Base-by-base conservation (phyloP, 257 asterid species). In the Jaltomata sinuosa region DNA sequence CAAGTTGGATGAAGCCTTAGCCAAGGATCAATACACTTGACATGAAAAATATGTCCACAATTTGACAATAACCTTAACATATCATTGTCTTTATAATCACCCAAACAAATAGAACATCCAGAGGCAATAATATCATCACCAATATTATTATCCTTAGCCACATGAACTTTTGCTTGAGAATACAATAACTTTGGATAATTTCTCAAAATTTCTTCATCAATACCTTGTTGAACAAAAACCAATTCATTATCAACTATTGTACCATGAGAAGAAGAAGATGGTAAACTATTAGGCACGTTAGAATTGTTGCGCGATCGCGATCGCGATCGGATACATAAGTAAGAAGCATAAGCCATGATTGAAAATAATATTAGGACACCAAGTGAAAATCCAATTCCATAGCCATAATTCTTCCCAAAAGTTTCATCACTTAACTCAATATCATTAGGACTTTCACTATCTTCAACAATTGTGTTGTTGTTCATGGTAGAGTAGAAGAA, bases 21-120 rank as follows among this genome's bases (percentile, higher is more conserved):
- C 89, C 89, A 87, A 18, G 88, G 83, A 5, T 85, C 86, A 65
- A 87, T 79, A 65, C 90, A 87, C 8, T 79, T 59, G 22, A 79
- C 79, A 69, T 87, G 90, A 40, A 83, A 87, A 15, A 85, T 29
- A 68, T 87, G 89, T 2, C 86, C 87, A 78, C 89, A 87, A 11
- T 68, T 76, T 16, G 90, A 87, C 71, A 87, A 54, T 67, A 49
- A 11, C 45, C 80, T 79, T 2, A 87, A 10, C 52, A 79, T 19
- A 85, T 85, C 85, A 19, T n/a, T 83, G 18, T 62, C 84, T 14
- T 82, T 83, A 32, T 85, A 87, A 47, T 85, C 88, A 22, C 49
- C 83, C 79, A 87, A 85, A 59, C 89, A 87, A 69, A 87, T 83
- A 8, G 86, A 87, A 61, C 90, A 87, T 11, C 88, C 83, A 2